These are phyloP conservation scores for Galerina marginata DNA, from an alignment of 768 basidiomycete species.

Conservation along the genomic window DNA sequence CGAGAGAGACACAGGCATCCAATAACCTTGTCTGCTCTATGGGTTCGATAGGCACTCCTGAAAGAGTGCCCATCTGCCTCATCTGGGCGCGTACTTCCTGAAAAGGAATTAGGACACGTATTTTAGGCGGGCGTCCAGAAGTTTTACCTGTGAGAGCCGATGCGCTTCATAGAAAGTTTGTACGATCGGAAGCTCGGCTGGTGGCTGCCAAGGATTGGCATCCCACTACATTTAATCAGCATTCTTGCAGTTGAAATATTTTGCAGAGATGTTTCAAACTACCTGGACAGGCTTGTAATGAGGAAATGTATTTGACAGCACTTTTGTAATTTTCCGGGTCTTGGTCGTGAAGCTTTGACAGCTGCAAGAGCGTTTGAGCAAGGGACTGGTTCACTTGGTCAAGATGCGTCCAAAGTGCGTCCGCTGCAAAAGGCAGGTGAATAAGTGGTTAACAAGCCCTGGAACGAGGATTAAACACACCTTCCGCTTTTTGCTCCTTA, in stretches of 20 bases:
- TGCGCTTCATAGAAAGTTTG: conserved; percentile 64
- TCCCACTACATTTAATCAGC: conserved; percentile 51
- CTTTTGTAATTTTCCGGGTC: conserved; percentile 57
- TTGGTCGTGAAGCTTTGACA: conserved; percentile 54
- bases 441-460: neutral
- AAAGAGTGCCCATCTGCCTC: conserved; percentile 80
- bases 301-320: conserved; percentile 66
- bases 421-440: conserved; percentile 45
- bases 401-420: conserved; percentile 68
- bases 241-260: neutral
- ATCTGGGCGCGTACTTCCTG: conserved; percentile 81
- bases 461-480: conserved; percentile 35
- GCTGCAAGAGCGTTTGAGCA: conserved; percentile 52
- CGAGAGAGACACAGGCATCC: conserved; percentile 73
- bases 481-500: conserved; percentile 61
- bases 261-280: neutral
- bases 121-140: neutral
- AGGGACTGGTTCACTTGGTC: conserved; percentile 67
- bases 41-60: conserved; percentile 91
- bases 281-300: conserved; percentile 65
- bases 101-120: neutral
- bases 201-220: conserved; percentile 58
- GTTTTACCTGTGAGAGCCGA: conserved; percentile 57
- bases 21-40: conserved; percentile 83
- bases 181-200: conserved; percentile 49